A percentile compares a stretch with the other conserved stretches of the same genome.
Evolutionary conservation across 352 stramenopile genomes (phyloP).

Genomic region (Globisporangium uncinulatum): DNA sequence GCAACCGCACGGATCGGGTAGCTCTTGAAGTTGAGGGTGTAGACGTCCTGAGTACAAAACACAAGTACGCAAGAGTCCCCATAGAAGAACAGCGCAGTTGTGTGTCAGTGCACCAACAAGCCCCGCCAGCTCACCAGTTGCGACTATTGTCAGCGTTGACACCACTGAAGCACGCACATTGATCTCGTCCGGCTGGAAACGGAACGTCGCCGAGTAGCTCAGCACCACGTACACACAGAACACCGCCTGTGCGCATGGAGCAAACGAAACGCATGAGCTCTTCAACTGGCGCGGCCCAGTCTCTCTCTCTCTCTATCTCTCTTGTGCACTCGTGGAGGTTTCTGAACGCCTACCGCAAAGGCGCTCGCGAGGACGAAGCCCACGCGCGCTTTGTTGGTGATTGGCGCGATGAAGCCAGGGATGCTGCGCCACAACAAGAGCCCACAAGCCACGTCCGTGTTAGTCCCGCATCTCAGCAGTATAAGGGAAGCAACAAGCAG

Average conservation of each 20-base stretch:
- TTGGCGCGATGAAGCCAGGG: constrained; percentile 73
- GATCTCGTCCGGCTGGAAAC: constrained; percentile 73
- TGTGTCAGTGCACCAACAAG: too few relatives aligned
- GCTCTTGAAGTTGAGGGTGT: constrained; percentile 87
- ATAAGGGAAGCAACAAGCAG: not conserved
- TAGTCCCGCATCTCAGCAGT: too few relatives aligned
- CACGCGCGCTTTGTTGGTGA: constrained; percentile 78
- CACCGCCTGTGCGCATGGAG: constrained; percentile 38
- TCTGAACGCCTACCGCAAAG: constrained; percentile 47
- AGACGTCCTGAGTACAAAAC: constrained; percentile 56
- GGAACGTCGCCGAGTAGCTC: constrained; percentile 71
- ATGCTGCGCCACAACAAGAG: constrained; percentile 29
- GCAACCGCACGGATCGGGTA: constrained; percentile 71
- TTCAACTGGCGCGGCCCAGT: too few relatives aligned
- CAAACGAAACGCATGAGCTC: not conserved
- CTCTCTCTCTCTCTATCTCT: too few relatives aligned
- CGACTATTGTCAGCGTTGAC: too few relatives aligned
- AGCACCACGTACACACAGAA: constrained; percentile 77
- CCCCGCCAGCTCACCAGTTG: too few relatives aligned
- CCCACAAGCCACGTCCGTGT: too few relatives aligned
- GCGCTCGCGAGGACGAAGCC: constrained; percentile 48
- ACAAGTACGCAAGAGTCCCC: not conserved
- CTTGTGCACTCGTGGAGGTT: too few relatives aligned
- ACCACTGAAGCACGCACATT: constrained; percentile 30
- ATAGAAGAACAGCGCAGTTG: constrained; percentile 3